phyloP scores from a whole-genome alignment of 2,329 filamentous ascomycete species.

The Scorias spongiosa region DNA sequence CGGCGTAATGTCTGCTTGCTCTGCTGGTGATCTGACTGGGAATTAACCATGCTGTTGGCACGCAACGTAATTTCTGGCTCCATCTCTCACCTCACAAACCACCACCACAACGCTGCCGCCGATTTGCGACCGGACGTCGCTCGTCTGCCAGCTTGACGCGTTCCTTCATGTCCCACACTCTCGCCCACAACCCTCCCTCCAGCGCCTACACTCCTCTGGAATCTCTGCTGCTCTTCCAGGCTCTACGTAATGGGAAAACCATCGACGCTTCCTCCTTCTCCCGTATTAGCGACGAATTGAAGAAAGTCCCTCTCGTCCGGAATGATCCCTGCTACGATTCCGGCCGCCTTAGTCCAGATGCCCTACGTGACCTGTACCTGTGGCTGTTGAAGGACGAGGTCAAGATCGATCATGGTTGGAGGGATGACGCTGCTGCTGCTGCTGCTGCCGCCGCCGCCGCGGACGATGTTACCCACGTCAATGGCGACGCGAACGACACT shows the following conservation, averaged over 20 bases:
- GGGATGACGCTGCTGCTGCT: constrained; percentile 7
- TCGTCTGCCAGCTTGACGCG: not conserved
- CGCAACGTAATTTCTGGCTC: constrained; percentile 1
- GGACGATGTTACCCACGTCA: constrained; percentile 8
- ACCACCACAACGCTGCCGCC: not conserved
- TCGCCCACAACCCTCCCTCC: constrained; percentile 25
- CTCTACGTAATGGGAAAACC: constrained; percentile 49
- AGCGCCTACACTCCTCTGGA: constrained; percentile 70
- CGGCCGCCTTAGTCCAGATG: constrained; percentile 57
- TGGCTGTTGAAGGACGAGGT: constrained; percentile 61
- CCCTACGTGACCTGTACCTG: constrained; percentile 65
- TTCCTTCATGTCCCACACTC: not conserved
- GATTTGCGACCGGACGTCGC: not conserved
- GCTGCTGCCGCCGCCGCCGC: too few species aligned
- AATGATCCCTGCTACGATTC: constrained; percentile 58
- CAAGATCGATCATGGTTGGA: constrained; percentile 24
- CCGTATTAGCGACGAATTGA: constrained; percentile 59
- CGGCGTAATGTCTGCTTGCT: too few species aligned
- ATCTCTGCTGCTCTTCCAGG: constrained; percentile 72
- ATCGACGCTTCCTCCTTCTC: constrained; percentile 50
- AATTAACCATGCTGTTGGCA: not conserved
- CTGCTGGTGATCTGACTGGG: not conserved
- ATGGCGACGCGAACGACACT: constrained; percentile 33
- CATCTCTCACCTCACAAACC: not conserved
- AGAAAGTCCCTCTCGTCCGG: constrained; percentile 56